These are phyloP conservation scores for Leccinum truebloodii DNA, from an alignment of 768 basidiomycete species.

Conservation along the genomic window DNA sequence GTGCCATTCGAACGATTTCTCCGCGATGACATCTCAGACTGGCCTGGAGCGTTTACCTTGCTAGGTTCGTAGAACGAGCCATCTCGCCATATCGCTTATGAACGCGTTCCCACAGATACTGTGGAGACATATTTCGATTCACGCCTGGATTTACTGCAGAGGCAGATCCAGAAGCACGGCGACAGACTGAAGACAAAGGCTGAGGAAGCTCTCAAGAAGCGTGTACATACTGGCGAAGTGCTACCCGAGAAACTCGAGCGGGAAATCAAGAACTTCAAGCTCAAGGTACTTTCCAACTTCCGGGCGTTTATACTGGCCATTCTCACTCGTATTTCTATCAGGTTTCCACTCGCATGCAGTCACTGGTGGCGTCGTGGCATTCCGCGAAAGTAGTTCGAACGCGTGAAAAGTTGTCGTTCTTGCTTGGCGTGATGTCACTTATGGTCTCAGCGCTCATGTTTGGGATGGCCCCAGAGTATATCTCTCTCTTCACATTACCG, in stretches of 20 bases:
- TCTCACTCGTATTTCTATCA: conserved; percentile 41
- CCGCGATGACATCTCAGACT: conserved; percentile 73
- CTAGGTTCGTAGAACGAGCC: conserved; percentile 55
- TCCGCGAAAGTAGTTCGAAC: conserved; percentile 86
- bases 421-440: conserved; percentile 90
- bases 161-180: conserved; percentile 83
- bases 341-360: conserved; percentile 80
- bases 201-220: conserved; percentile 77
- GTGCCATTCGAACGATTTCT: conserved; percentile 71
- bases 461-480: conserved; percentile 83
- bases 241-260: conserved; percentile 79
- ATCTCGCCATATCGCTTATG: not conserved
- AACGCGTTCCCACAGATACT: conserved; percentile 60
- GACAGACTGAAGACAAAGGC: conserved; percentile 81
- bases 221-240: conserved; percentile 52
- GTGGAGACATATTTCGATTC: conserved; percentile 96
- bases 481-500: conserved; percentile 4
- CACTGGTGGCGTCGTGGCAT: conserved; percentile 85
- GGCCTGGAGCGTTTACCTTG: conserved; percentile 81
- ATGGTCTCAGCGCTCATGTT: conserved; percentile 84
- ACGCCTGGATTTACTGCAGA: conserved; percentile 78
- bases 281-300: conserved; percentile 57
- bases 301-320: not conserved
- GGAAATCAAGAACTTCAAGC: conserved; percentile 83
- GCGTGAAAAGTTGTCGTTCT: conserved; percentile 86